Conservation (phyloP, 2,329 filamentous ascomycete genomes). For the Ascochyta rabiei region DNA sequence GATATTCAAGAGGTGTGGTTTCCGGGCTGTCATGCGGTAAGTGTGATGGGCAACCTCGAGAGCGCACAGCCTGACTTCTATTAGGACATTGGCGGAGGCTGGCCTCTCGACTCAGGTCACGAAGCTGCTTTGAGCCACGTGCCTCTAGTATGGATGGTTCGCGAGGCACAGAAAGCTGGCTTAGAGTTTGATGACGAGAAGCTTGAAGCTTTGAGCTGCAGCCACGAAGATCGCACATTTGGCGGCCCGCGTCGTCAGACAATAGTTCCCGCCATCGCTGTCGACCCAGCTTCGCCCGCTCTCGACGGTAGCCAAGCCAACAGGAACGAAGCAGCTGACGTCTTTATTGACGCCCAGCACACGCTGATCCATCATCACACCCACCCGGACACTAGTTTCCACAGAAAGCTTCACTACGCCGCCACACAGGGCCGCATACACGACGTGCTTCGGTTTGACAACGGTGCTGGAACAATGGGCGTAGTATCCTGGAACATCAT, state of each 20-base stretch:
- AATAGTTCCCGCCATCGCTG: constrained; percentile 39
- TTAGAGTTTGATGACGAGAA: constrained; percentile 73
- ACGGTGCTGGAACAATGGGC: constrained; percentile 61
- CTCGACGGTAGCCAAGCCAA: not conserved
- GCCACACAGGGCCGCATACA: constrained; percentile 64
- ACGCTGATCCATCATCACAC: constrained; percentile 24
- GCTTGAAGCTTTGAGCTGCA: constrained; percentile 69
- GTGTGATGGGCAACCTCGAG: constrained; percentile 5
- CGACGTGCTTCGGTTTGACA: constrained; percentile 71
- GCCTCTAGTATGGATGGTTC: constrained; percentile 73
- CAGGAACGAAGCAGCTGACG: not conserved
- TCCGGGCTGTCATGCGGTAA: constrained; percentile 71
- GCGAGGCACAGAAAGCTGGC: constrained; percentile 68
- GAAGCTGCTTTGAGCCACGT: constrained; percentile 67
- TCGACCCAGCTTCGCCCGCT: constrained; percentile 37
- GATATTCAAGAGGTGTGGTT: constrained; percentile 85
- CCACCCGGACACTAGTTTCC: constrained; percentile 53
- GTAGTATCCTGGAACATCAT: constrained; percentile 76
- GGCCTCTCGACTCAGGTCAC: constrained; percentile 64
- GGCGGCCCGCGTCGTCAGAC: constrained; percentile 9
- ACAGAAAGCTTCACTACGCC: constrained; percentile 64
- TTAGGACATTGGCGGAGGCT: constrained; percentile 76
- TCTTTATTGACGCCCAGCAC: constrained; percentile 25
- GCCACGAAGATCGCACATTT: constrained; percentile 40
- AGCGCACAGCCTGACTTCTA: not conserved